A percentile compares a stretch with the other conserved stretches of the same genome.
phyloP scores from a whole-genome alignment of 1,284 basidiomycete species.

The Cerioporus squamosus region DNA sequence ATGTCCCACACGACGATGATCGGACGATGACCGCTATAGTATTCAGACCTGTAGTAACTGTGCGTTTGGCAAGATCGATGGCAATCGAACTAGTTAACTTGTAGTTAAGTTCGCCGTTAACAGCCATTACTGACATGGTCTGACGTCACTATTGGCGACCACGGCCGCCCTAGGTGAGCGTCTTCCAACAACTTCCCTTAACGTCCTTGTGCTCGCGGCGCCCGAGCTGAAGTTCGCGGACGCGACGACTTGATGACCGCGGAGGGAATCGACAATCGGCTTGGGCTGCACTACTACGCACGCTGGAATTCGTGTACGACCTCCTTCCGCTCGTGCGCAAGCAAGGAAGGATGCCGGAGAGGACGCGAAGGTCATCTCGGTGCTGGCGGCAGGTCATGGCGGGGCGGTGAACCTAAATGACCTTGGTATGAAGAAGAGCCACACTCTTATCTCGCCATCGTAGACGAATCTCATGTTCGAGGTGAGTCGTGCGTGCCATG shows the following conservation, averaged over 20 bases:
- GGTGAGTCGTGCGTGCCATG: conserved; percentile 24
- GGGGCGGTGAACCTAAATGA: conserved; percentile 36
- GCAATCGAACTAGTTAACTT: no score
- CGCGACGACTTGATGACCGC: conserved; percentile 32
- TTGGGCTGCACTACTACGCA: conserved; percentile 34
- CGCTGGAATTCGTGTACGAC: conserved; percentile 37
- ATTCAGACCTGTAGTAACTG: no score
- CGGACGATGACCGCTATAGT: no score
- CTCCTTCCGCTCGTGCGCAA: conserved; percentile 31
- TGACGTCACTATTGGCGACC: no score
- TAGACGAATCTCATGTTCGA: conserved; percentile 42
- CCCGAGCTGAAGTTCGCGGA: conserved; percentile 36
- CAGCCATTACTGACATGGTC: no score
- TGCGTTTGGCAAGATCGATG: no score
- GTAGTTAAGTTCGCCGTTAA: no score
- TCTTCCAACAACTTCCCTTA: conserved; percentile 33
- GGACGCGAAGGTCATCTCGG: conserved; percentile 32
- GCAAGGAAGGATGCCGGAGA: conserved; percentile 30
- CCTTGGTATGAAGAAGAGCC: conserved; percentile 39
- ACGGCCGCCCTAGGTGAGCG: conserved; percentile 30
- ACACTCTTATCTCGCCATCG: conserved; percentile 30
- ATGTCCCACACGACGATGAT: no score
- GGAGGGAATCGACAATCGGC: conserved; percentile 35
- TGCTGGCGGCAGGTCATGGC: conserved; percentile 26
- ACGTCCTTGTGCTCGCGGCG: conserved; percentile 39